phyloP scores from a whole-genome alignment of 2,329 filamentous ascomycete species.

The Scytalidium lignicola region DNA sequence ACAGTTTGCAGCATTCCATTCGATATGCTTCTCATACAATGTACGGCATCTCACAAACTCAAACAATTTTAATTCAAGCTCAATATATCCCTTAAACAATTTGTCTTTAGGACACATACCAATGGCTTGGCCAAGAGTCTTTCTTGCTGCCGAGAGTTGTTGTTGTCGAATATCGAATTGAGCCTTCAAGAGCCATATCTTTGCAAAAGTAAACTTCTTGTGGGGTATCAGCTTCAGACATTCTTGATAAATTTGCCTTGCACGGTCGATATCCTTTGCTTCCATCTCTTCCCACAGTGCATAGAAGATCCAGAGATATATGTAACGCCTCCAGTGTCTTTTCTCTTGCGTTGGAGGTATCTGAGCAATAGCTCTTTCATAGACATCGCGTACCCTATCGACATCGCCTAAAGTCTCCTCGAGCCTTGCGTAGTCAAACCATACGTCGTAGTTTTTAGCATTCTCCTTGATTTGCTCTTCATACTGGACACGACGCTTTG shows the following conservation, averaged over 20 bases:
- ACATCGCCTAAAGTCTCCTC: slow-evolving; percentile 81
- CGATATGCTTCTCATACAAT: slow-evolving; percentile 88
- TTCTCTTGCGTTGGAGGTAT: slow-evolving; percentile 94
- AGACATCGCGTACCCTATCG: slow-evolving; percentile 84
- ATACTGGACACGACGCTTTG: slow-evolving; percentile 87
- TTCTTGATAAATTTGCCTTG: slow-evolving; percentile 85
- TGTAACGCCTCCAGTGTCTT: slow-evolving; percentile 93
- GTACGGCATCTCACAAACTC: slow-evolving; percentile 90
- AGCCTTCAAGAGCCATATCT: slow-evolving; percentile 90
- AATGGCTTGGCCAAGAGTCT: slow-evolving; percentile 83
- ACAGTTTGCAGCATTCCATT: slow-evolving; percentile 85
- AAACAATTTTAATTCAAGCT: slow-evolving; percentile 87
- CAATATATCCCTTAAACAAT: slow-evolving; percentile 88
- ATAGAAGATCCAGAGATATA: slow-evolving; percentile 98
- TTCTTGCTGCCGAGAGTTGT: slow-evolving; percentile 74
- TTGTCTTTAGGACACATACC: slow-evolving; percentile 96
- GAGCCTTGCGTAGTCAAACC: slow-evolving; percentile 91
- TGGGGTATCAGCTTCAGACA: slow-evolving; percentile 86
- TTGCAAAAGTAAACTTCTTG: slow-evolving; percentile 95
- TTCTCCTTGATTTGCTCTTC: slow-evolving; percentile 93
- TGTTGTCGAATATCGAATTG: slow-evolving; percentile 90
- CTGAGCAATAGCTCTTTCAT: slow-evolving; percentile 93
- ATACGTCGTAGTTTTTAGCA: slow-evolving; percentile 92
- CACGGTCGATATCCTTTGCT: slow-evolving; percentile 70
- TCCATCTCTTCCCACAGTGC: slow-evolving; percentile 92